Percentiles rank a stretch among this genome's conserved stretches.
Conservation (phyloP, 2,329 filamentous ascomycete genomes). For the Myriosclerotinia duriaeana region DNA sequence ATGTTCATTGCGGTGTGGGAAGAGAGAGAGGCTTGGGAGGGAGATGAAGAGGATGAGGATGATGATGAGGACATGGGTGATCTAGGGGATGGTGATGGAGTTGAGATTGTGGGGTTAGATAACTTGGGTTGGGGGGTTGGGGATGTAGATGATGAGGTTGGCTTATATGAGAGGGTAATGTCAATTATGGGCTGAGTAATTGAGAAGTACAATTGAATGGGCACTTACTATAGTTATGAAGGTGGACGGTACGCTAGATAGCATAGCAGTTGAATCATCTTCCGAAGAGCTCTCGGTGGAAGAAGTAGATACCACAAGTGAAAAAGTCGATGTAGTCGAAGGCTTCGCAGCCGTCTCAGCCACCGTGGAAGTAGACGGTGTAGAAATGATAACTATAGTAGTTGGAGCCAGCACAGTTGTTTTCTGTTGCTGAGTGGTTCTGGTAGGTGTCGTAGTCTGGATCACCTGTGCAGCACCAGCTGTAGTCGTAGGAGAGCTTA, state of each 20-base stretch:
- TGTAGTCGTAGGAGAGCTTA: not conserved
- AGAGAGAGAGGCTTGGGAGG: not conserved
- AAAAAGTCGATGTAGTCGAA: not conserved
- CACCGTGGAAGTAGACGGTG: not conserved
- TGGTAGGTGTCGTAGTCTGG: not conserved
- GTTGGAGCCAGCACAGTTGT: not conserved
- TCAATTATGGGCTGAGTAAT: not conserved
- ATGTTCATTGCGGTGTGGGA: not conserved
- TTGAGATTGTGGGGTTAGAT: not conserved
- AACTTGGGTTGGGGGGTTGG: not conserved
- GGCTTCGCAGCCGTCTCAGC: not conserved
- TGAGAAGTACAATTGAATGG: too few species aligned
- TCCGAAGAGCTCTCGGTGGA: not conserved
- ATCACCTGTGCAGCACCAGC: not conserved
- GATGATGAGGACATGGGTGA: too few species aligned
- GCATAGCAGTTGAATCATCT: not conserved
- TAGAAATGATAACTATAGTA: not conserved
- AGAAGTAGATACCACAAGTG: not conserved
- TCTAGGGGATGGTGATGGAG: too few species aligned
- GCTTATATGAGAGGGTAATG: not conserved
- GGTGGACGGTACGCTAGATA: not conserved
- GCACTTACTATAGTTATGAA: not conserved
- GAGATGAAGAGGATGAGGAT: not conserved
- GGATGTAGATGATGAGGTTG: not conserved
- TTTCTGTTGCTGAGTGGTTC: not conserved